Percentiles rank a stretch among this genome's conserved stretches.
phyloP scores from a whole-genome alignment of 169 alveolate species.

The Plasmodium gonderi region DNA sequence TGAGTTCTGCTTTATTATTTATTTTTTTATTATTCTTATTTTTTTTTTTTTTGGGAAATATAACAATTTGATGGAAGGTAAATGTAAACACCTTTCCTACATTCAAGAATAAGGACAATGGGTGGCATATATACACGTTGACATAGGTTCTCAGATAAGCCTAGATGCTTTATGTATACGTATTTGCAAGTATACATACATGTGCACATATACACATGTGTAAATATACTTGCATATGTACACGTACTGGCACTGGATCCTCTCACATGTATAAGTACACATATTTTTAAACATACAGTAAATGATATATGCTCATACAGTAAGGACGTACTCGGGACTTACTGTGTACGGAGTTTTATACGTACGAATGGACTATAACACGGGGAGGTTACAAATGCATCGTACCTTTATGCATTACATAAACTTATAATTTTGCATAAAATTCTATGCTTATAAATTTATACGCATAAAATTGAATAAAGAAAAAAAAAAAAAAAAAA shows the following conservation, averaged over 20 bases:
- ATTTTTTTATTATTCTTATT: neutral
- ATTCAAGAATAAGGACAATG: neutral
- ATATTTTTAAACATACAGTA: neutral
- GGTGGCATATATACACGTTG: neutral
- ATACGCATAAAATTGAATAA: neutral
- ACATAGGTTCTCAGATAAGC: no score
- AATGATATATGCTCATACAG: neutral
- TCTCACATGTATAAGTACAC: neutral
- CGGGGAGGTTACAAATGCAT: neutral
- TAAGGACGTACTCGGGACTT: no score
- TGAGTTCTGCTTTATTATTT: neutral
- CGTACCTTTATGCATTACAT: neutral
- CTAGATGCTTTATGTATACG: neutral
- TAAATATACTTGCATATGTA: neutral
- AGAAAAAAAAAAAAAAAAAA: neutral
- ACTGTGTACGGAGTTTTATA: neutral
- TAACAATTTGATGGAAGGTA: neutral
- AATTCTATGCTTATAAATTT: neutral
- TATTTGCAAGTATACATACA: neutral
- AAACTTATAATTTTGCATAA: neutral
- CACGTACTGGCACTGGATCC: neutral
- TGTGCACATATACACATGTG: neutral
- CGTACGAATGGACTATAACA: neutral
- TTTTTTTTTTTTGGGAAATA: neutral
- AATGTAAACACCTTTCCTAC: neutral